Conservation (phyloP, 2,329 filamentous ascomycete genomes). For the Tolypocladium endophyticum region DNA sequence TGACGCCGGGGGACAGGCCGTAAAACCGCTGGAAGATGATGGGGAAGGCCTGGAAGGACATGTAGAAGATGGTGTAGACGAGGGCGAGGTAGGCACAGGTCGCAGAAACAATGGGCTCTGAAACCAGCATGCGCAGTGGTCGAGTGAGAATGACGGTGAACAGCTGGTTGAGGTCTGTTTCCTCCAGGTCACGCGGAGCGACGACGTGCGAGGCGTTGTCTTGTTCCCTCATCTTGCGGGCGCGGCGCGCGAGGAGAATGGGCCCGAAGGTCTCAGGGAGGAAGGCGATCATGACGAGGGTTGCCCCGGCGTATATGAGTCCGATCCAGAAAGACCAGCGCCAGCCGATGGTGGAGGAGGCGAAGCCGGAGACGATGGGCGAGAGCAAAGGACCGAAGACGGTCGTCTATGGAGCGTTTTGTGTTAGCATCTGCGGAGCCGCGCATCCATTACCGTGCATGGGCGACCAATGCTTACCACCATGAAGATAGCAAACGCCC, state of each 20-base stretch:
- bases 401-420: slow-evolving; percentile 34
- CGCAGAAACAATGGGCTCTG: slow-evolving; percentile 63
- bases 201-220: slow-evolving; percentile 40
- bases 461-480: slow-evolving; percentile 26
- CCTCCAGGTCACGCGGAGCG: slow-evolving; percentile 54
- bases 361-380: slow-evolving; percentile 55
- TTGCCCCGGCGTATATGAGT: slow-evolving; percentile 55
- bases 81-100: slow-evolving; percentile 62
- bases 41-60: slow-evolving; percentile 68
- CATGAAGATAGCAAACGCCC: slow-evolving; percentile 55
- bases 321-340: slow-evolving; percentile 62
- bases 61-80: slow-evolving; percentile 55
- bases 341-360: slow-evolving; percentile 49
- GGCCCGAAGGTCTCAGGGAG: slow-evolving; percentile 56
- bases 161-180: slow-evolving; percentile 44
- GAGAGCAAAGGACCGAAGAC: slow-evolving; percentile 56
- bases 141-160: slow-evolving; percentile 60
- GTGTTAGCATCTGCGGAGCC: background rate
- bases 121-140: slow-evolving; percentile 60
- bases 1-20: slow-evolving; percentile 49
- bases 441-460: background rate
- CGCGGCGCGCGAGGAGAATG: slow-evolving; percentile 45
- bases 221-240: slow-evolving; percentile 43
- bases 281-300: slow-evolving; percentile 48
- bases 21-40: slow-evolving; percentile 58